Base-by-base conservation (phyloP, 352 stramenopile genomes). In the Nothophytophthora sp. region DNA sequence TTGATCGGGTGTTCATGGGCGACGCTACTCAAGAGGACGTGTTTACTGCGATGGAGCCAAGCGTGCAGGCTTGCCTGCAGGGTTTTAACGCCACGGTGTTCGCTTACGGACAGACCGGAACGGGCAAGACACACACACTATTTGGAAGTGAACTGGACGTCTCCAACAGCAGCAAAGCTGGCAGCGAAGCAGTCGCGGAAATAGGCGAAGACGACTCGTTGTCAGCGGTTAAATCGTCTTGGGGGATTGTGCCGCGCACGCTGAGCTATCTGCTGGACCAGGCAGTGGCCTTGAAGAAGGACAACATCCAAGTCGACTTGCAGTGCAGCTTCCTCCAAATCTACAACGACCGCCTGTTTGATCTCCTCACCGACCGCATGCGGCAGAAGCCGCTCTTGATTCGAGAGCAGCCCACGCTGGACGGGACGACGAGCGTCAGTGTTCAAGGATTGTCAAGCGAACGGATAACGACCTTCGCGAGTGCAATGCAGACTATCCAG, bases 321-420 rank as follows among this genome's bases (percentile, higher is more conserved):
- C 69, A 83, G 9, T 78, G 89, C 45, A 95, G 81, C 50, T 98
- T 97, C 50, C 57, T 98, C 19, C 92, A 98, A 60, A 92, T 98
- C 36, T 98, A 98, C 81, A 98, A 98, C 48, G 96, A 98, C 49
- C 76, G 76, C 10, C 86, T 98, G 12, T 92, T 90, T 43, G 95
- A 98, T 49, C 64, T 98, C 10, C 69, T 98, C 32, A 86, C 75
- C 0, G 81, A 92, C 39, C 71, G 73, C 0, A 68, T 70, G 36
- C 55, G 76, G 13, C 77, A 91, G 18, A 86, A 85, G 22, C 81
- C 83, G n/a, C 60, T 94, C 15, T 43, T 86, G 18, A 47, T 94
- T 25, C 75, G 83, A 1, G 83, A 94, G 30, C 78, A 86, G 18
- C 81, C 81, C 3, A 55, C 56, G 7, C 5, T 70, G 4, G 75